Conservation (phyloP, 2,329 filamentous ascomycete genomes). For the Sarocladium kiliense region DNA sequence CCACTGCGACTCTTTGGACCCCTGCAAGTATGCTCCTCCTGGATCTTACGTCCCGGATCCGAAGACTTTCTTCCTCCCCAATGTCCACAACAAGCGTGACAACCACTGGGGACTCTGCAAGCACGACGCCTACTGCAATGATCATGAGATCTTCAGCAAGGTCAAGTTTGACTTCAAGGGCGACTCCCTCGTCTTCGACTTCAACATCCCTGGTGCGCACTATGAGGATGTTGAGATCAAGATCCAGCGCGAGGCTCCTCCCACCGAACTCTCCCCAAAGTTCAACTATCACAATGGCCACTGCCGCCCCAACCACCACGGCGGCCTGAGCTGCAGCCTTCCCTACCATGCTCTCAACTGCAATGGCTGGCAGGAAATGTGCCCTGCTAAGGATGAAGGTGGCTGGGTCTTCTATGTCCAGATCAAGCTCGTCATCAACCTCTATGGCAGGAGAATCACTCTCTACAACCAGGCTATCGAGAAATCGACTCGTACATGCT, state of each 20-base stretch:
- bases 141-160: constrained; percentile 2
- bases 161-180: constrained; percentile 11
- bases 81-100: neutral
- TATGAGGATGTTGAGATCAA: constrained; percentile 12
- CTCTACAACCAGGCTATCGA: constrained; percentile 19
- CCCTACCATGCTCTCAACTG: neutral
- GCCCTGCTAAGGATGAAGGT: neutral
- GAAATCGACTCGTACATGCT: constrained; percentile 18
- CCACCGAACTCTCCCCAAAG: constrained; percentile 2
- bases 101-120: constrained; percentile 10
- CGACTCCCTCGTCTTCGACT: constrained; percentile 12
- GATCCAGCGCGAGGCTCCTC: neutral
- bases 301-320: neutral
- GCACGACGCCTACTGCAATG: constrained; percentile 6
- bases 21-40: neutral
- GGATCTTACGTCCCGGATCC: constrained; percentile 8
- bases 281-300: constrained; percentile 3
- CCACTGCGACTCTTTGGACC: neutral
- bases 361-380: neutral
- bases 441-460: constrained; percentile 15
- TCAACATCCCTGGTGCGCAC: constrained; percentile 8
- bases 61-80: constrained; percentile 10
- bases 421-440: constrained; percentile 1
- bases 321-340: constrained; percentile 5
- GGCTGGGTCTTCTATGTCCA: constrained; percentile 6